Evolutionary conservation across 148 eudicot species (phyloP).

Genomic region (Simmondsia chinensis): DNA sequence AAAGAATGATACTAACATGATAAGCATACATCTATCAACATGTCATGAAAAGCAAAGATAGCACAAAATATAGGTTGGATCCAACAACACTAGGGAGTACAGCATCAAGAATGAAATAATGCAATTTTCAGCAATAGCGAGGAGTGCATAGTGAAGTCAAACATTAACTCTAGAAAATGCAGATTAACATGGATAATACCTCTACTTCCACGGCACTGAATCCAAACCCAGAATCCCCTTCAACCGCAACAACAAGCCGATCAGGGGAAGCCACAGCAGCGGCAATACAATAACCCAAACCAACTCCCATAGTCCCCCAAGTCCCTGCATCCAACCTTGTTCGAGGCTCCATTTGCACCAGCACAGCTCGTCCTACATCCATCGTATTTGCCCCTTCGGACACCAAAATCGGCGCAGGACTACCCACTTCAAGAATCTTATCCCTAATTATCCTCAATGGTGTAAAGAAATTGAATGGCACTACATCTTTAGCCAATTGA

Average conservation of each 20-base stretch:
- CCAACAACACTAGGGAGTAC: too few relatives aligned
- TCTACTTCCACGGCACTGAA: slow-evolving; percentile 99
- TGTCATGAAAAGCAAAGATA: background rate
- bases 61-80: too few relatives aligned
- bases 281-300: slow-evolving; percentile 96
- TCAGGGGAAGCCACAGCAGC: slow-evolving; percentile 97
- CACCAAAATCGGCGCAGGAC: slow-evolving; percentile 79
- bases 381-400: slow-evolving; percentile 97
- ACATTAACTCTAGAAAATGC: background rate
- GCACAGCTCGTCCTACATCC: slow-evolving; percentile 87
- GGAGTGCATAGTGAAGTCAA: too few relatives aligned
- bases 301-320: slow-evolving; percentile 99
- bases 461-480: slow-evolving; percentile 83
- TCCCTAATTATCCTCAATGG: slow-evolving; percentile 95
- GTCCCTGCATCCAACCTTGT: slow-evolving; percentile 98
- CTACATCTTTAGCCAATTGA: slow-evolving; percentile 73
- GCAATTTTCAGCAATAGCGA: too few relatives aligned
- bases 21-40: too few relatives aligned
- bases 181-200: slow-evolving; percentile 29
- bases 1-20: too few relatives aligned
- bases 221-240: slow-evolving; percentile 97
- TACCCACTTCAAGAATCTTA: slow-evolving; percentile 59
- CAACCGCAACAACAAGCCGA: slow-evolving; percentile 95
- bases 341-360: slow-evolving; percentile 90
- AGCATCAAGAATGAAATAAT: too few relatives aligned